These are phyloP conservation scores for Acanthamoeba castellanii DNA, from an alignment of 208 protist genomes.

Conservation along the genomic window DNA sequence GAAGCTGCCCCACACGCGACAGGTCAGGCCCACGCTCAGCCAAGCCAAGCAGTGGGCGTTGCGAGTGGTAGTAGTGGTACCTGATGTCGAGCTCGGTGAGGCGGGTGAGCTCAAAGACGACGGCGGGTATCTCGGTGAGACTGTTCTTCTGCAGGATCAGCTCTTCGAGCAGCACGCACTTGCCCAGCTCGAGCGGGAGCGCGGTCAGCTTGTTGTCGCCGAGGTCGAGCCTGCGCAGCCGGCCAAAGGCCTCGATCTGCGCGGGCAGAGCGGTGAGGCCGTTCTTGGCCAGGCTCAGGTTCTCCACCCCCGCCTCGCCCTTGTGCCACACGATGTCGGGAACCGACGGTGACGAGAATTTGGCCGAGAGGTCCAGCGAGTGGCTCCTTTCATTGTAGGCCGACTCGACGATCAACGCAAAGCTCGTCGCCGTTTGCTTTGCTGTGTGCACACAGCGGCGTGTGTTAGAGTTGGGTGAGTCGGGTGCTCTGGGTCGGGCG, in stretches of 20 bases:
- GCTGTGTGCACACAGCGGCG: background rate
- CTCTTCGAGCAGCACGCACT: background rate
- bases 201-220: slow-evolving; percentile 11
- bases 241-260: background rate
- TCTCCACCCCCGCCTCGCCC: background rate
- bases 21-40: background rate
- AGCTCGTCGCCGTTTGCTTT: background rate
- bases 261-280: background rate
- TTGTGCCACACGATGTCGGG: background rate
- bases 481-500: no score
- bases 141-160: background rate
- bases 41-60: background rate
- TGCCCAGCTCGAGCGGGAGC: background rate
- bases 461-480: no score
- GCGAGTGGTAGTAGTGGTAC: background rate
- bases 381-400: background rate
- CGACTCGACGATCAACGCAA: slow-evolving; percentile 6
- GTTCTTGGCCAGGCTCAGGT: background rate
- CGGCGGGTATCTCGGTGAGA: background rate
- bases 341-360: background rate
- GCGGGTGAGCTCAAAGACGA: background rate
- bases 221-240: background rate
- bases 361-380: background rate
- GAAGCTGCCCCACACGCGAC: background rate
- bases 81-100: slow-evolving; percentile 22